Conservation (phyloP, 495 filamentous ascomycete species). For the Podospora conica region DNA sequence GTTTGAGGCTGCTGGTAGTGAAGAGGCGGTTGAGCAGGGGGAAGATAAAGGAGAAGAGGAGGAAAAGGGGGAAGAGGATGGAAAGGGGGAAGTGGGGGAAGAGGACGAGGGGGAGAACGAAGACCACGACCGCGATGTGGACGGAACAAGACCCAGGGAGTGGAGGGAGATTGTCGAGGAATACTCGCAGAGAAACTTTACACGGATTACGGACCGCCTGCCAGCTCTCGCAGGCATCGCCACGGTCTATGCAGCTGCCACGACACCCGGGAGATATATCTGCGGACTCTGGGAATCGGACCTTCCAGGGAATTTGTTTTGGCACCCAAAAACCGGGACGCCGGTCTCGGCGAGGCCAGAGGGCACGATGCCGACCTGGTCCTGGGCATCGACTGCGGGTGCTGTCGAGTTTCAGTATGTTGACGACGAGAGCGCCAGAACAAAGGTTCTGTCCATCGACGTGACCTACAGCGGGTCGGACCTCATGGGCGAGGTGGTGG, state of each 20-base stretch:
- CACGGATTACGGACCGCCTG: background rate
- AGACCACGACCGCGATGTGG: background rate
- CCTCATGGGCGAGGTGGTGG: background rate
- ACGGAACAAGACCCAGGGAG: background rate
- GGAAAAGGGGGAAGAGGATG: background rate
- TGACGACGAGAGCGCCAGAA: background rate
- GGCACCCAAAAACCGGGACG: background rate
- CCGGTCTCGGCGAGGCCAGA: background rate
- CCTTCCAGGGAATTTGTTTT: background rate
- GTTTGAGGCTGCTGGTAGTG: too few relatives aligned
- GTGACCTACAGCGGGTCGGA: background rate
- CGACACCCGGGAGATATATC: background rate
- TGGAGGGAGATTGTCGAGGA: background rate
- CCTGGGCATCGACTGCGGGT: background rate
- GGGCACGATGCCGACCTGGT: background rate
- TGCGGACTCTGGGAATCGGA: background rate
- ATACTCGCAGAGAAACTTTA: background rate
- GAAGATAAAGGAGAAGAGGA: background rate
- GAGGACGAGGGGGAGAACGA: background rate
- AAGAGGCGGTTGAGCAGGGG: too few relatives aligned
- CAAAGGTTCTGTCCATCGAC: background rate
- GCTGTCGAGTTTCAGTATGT: background rate
- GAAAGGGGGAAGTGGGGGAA: background rate
- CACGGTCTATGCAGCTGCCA: background rate
- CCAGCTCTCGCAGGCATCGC: background rate